phyloP scores from a whole-genome alignment of 495 filamentous ascomycete species.

The Cryomyces minteri region DNA sequence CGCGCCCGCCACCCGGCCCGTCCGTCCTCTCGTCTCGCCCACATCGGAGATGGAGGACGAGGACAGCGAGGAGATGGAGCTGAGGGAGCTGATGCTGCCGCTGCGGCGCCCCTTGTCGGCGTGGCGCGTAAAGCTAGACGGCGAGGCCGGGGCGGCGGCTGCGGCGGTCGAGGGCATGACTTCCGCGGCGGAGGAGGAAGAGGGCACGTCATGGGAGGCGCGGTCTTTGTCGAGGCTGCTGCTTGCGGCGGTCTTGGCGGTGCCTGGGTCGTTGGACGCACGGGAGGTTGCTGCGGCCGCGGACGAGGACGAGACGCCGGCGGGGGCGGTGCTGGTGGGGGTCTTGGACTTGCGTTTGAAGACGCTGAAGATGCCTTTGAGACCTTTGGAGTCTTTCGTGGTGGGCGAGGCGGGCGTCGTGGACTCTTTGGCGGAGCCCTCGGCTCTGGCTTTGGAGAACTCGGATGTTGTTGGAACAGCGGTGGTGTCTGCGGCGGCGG shows the following conservation, averaged over 20 bases:
- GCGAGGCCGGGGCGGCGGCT: background rate
- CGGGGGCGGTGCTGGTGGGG: background rate
- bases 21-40: background rate
- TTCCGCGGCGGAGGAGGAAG: background rate
- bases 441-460: background rate
- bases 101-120: background rate
- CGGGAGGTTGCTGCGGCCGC: conserved; percentile 2
- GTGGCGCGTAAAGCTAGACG: conserved; percentile 3
- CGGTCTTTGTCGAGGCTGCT: background rate
- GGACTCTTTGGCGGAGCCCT: background rate
- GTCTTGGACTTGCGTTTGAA: conserved; percentile 1
- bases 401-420: background rate
- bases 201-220: background rate
- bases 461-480: background rate
- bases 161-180: background rate
- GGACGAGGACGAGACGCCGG: background rate
- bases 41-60: conserved; percentile 3
- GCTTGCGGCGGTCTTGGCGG: conserved; percentile 1
- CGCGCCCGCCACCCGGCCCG: conserved; percentile 1
- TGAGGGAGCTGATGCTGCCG: background rate
- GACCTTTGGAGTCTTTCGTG: background rate
- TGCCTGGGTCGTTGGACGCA: conserved; percentile 5
- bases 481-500: background rate
- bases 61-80: background rate
- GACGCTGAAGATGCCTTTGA: conserved; percentile 2